phyloP scores from a whole-genome alignment of 805 yeast genomes.

The Candida dendrica region DNA sequence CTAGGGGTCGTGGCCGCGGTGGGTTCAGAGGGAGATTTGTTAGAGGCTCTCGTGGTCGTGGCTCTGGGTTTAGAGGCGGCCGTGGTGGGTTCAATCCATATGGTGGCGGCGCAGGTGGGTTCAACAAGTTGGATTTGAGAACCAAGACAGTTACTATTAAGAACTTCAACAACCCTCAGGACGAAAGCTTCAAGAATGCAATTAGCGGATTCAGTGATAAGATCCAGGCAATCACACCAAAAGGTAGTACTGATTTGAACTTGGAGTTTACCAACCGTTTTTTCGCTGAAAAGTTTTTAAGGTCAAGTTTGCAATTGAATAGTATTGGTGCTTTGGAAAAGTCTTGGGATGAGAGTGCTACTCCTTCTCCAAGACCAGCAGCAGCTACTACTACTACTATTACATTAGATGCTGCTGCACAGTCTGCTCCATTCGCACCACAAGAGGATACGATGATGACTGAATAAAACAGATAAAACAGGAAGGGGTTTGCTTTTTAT shows the following conservation, averaged over 20 bases:
- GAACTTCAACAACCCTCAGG: constrained; percentile 9
- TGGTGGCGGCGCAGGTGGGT: background rate
- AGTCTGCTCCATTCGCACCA: too few species aligned
- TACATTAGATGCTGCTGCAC: background rate
- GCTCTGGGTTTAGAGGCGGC: background rate
- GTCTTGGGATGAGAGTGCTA: constrained; percentile 17
- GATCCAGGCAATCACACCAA: constrained; percentile 2
- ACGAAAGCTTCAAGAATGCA: constrained; percentile 9
- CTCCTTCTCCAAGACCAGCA: background rate
- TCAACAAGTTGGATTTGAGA: constrained; percentile 16
- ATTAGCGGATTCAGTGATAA: constrained; percentile 10
- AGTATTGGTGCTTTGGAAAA: constrained; percentile 6
- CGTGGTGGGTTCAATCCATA: constrained; percentile 11
- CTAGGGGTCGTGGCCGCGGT: constrained; percentile 5
- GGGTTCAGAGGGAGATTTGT: background rate
- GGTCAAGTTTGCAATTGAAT: constrained; percentile 4
- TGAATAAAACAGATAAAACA: too few species aligned
- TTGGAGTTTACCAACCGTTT: constrained; percentile 17
- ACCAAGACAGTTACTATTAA: constrained; percentile 14
- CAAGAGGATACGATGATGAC: too few species aligned
- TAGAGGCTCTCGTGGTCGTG: background rate
- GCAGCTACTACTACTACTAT: background rate
- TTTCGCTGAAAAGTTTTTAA: constrained; percentile 16
- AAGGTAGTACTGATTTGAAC: constrained; percentile 5
- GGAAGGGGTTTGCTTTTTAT: background rate